Base-by-base conservation (phyloP, 192 early-diverging fungal species). In the Funneliformis geosporum region DNA sequence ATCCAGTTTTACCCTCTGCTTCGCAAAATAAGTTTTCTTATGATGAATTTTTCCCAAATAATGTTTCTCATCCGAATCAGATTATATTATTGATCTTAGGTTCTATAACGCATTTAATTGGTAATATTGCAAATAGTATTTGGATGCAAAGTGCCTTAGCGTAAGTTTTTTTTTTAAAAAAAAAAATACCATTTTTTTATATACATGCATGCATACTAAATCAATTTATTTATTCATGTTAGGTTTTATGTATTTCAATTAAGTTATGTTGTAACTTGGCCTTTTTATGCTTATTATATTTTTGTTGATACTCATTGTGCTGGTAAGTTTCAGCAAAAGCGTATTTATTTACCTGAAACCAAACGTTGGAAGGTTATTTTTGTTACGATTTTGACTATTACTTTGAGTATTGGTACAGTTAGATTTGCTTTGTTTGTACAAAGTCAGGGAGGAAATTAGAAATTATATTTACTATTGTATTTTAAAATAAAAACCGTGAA, bases 81-180 rank as follows among this genome's bases (percentile, higher is more conserved):
- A 25, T 85, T 40, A 61, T 47, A 60, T 47, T 85, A 50, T 74
- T 85, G 74, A 60, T 86, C 42, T 74, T 78, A 27, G 83, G 73
- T 11, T 50, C 85, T 1, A 43, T 83, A 9, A 61, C 78, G 73
- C 85, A 86, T 65, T 65, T 86, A 33, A 66, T 84, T 43, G 85
- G 85, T 59, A 84, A 86, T 80, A 83, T 83, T 74, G 80, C 82
- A 8, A 86, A 82, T 38, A 81, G 84, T 23, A 79, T 86, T 77
- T 86, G 71, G 64, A 46, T 80, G 25, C 76, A 50, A 25, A 85
- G 43, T 72, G 39, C 33, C 23, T 66, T 68, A 18, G 84, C 84
- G 28, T 80, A 81, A 81, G 82, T 81, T 18, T 6, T 9, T 25
- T 25, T 28, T 16, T 76, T 16, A n/a, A n/a, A n/a, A n/a, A n/a